Evolutionary conservation across 1,284 basidiomycete genomes (phyloP).

Genomic region (Ustilago esculenta): DNA sequence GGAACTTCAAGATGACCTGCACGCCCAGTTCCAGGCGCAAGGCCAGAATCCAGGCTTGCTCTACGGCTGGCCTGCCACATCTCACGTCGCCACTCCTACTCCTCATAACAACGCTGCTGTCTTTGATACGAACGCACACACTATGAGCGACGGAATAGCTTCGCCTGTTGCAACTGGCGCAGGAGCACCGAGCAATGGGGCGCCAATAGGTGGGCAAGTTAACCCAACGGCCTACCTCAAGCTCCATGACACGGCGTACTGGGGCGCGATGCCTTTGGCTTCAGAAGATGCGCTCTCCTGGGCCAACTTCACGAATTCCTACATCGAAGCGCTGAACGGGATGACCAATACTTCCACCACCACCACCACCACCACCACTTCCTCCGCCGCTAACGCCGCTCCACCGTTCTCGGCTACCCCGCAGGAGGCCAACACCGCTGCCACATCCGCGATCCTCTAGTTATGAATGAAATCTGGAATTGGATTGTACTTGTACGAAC

Average conservation of each 20-base stretch:
- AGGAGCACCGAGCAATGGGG: neutral
- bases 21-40: constrained; percentile 32
- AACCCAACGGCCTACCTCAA: constrained; percentile 40
- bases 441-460: too few relatives aligned
- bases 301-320: constrained; percentile 48
- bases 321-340: constrained; percentile 47
- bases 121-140: constrained; percentile 2
- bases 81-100: neutral
- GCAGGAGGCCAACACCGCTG: too few relatives aligned
- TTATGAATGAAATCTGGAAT: too few relatives aligned
- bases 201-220: constrained; percentile 7
- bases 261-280: constrained; percentile 47
- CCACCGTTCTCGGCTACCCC: too few relatives aligned
- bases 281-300: constrained; percentile 44
- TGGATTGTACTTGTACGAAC: constrained; percentile 18
- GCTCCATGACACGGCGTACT: constrained; percentile 49
- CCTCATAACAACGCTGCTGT: neutral
- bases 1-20: constrained; percentile 23
- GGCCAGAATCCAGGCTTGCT: constrained; percentile 26
- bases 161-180: neutral
- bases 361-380: neutral
- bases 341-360: constrained; percentile 12
- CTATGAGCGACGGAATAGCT: neutral
- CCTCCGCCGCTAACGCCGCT: too few relatives aligned
- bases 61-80: constrained; percentile 24